These are phyloP conservation scores for Fraxinus platypoda DNA, from an alignment of 305 asterid species.

Conservation along the genomic window DNA sequence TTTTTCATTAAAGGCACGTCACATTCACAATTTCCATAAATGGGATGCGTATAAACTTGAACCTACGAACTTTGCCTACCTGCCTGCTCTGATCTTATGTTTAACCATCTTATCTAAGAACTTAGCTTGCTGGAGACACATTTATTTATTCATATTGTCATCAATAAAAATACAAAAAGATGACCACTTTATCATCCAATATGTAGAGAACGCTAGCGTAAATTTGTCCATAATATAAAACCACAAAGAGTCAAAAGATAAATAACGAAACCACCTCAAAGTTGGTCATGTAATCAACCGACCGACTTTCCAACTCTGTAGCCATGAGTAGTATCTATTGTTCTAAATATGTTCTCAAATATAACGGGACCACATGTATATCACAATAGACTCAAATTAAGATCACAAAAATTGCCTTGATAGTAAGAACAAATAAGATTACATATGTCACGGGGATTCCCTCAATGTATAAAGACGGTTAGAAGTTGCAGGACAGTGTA, in stretches of 20 bases:
- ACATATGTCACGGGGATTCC: neutral
- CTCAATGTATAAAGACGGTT: neutral
- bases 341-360: neutral
- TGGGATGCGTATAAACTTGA: neutral
- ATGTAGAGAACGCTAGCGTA: neutral
- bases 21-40: neutral
- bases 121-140: neutral
- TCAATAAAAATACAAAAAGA: neutral
- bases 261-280: neutral
- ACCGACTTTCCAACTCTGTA: neutral
- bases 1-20: neutral
- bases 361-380: constrained; percentile 3
- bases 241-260: neutral
- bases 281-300: constrained; percentile 1
- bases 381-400: neutral
- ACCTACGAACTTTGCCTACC: neutral
- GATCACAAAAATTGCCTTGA: neutral
- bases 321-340: constrained; percentile 3
- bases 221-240: neutral
- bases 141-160: neutral
- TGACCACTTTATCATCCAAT: neutral
- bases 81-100: neutral
- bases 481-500: neutral
- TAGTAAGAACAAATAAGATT: neutral
- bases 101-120: neutral